Evolutionary conservation across 176 grass and related monocot species (phyloP).

Genomic region (Bonia amplexicaulis): DNA sequence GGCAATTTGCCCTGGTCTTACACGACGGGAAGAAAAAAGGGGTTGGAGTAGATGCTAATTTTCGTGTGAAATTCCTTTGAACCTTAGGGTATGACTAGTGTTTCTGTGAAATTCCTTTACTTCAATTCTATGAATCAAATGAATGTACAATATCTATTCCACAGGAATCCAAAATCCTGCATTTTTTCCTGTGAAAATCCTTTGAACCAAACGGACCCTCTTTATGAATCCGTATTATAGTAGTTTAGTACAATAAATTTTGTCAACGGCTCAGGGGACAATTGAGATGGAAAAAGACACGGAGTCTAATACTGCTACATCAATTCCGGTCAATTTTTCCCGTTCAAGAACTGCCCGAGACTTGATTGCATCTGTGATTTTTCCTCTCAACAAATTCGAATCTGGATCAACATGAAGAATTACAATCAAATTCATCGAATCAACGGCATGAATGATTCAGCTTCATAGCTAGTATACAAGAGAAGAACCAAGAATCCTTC

Average conservation of each 20-base stretch:
- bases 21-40: too few relatives aligned
- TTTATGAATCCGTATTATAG: not conserved
- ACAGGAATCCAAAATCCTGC: too few relatives aligned
- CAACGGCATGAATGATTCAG: not conserved
- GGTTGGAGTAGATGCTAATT: too few relatives aligned
- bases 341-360: not conserved
- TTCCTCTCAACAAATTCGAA: not conserved
- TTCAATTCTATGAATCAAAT: too few relatives aligned
- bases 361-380: not conserved
- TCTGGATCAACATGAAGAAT: not conserved
- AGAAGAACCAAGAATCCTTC: not conserved
- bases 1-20: too few relatives aligned
- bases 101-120: too few relatives aligned
- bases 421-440: not conserved
- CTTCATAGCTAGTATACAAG: not conserved
- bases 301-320: not conserved
- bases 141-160: too few relatives aligned
- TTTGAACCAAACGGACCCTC: not conserved
- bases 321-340: slow-evolving; percentile 3
- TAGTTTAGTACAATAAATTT: not conserved
- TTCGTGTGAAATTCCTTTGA: too few relatives aligned
- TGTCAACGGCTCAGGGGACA: slow-evolving; percentile 7
- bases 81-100: too few relatives aligned
- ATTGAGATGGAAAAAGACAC: not conserved
- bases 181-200: too few relatives aligned